Conservation (phyloP, 2,329 filamentous ascomycete genomes). For the Acarospora socialis region DNA sequence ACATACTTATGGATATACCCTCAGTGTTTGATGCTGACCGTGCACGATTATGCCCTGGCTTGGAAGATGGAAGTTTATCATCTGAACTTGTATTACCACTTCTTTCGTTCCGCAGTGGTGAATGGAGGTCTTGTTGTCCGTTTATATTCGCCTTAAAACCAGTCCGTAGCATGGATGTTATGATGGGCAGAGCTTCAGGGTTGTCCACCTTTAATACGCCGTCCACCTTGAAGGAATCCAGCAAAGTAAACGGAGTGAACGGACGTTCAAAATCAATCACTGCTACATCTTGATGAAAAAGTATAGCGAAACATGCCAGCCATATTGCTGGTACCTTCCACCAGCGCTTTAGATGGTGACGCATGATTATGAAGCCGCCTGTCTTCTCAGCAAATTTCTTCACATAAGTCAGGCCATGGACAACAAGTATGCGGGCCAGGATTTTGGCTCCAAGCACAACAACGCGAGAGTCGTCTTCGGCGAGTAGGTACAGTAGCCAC, state of each 20-base stretch:
- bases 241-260: constrained; percentile 59
- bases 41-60: constrained; percentile 14
- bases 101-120: constrained; percentile 26
- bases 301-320: constrained; percentile 74
- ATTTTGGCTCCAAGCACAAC: constrained; percentile 72
- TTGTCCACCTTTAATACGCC: constrained; percentile 53
- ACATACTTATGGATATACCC: not conserved
- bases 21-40: constrained; percentile 13
- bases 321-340: constrained; percentile 78
- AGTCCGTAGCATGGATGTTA: constrained; percentile 75
- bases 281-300: constrained; percentile 73
- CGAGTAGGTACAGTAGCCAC: constrained; percentile 86
- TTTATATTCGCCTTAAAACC: constrained; percentile 59
- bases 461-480: constrained; percentile 71
- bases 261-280: constrained; percentile 57
- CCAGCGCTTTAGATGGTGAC: constrained; percentile 66
- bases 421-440: constrained; percentile 66
- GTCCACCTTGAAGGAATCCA: constrained; percentile 51
- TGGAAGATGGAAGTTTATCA: constrained; percentile 8
- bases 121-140: constrained; percentile 46
- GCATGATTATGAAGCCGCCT: constrained; percentile 78
- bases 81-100: constrained; percentile 12
- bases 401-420: constrained; percentile 67
- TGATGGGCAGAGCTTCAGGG: constrained; percentile 64
- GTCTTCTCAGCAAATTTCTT: constrained; percentile 76